Conservation (phyloP, 257 asterid genomes). For the Nemophila menziesii region DNA sequence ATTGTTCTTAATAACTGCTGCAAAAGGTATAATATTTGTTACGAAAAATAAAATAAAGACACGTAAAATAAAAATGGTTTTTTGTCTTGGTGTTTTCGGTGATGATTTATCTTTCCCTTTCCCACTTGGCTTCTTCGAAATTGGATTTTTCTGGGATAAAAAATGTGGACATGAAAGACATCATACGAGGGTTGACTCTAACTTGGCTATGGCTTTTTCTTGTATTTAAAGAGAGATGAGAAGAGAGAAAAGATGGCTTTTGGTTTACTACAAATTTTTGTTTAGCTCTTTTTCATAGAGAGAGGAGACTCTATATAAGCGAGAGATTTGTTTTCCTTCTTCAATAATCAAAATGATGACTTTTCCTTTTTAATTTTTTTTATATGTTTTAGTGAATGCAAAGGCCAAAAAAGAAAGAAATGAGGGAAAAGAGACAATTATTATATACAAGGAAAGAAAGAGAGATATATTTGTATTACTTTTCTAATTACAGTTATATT, state of each 20-base stretch:
- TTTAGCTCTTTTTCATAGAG: background rate
- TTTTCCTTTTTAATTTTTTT: background rate
- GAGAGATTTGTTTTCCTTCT: background rate
- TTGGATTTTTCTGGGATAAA: conserved; percentile 40
- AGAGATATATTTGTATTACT: background rate
- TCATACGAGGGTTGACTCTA: conserved; percentile 13
- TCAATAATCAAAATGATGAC: background rate
- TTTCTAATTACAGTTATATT: too few species aligned
- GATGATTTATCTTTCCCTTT: conserved; percentile 38
- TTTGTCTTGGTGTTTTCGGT: background rate
- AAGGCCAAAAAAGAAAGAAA: background rate
- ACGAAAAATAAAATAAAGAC: background rate
- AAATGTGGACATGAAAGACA: conserved; percentile 26
- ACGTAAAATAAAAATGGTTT: background rate
- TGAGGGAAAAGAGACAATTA: background rate
- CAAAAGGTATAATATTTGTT: conserved; percentile 4
- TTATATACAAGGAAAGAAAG: background rate
- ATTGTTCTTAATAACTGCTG: conserved; percentile 13
- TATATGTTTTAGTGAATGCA: background rate
- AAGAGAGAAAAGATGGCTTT: background rate
- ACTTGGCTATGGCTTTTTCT: background rate
- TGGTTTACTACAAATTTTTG: too few species aligned
- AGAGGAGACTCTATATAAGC: background rate
- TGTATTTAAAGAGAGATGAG: background rate
- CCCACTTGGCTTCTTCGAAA: conserved; percentile 59